Conservation (phyloP, 257 asterid species). For the Nicotiana tabacum region DNA sequence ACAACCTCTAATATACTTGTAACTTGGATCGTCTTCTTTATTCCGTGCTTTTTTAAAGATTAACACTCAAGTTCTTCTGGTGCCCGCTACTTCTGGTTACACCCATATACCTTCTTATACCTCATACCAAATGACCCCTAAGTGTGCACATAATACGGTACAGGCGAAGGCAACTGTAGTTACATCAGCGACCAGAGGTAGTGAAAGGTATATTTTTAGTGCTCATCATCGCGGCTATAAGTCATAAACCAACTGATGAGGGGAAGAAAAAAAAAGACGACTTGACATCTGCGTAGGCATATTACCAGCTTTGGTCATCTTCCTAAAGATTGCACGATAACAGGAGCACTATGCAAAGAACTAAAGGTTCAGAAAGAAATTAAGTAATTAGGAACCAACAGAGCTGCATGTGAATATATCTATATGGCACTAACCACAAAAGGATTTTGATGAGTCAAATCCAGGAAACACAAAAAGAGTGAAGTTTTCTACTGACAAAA, state of each 20-base stretch:
- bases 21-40: not conserved
- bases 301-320: not conserved
- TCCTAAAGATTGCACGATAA: not conserved
- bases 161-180: too few species aligned
- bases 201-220: not conserved
- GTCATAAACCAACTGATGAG: not conserved
- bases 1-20: not conserved
- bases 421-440: not conserved
- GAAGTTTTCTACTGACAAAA: slow-evolving; percentile 28
- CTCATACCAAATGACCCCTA: too few species aligned
- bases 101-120: too few species aligned
- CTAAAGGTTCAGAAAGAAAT: not conserved
- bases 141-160: too few species aligned
- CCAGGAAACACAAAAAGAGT: not conserved
- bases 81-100: not conserved
- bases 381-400: not conserved
- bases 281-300: not conserved
- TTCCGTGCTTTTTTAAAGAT: not conserved
- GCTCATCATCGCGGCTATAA: not conserved
- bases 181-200: too few species aligned
- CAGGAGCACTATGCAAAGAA: not conserved
- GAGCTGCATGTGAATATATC: not conserved
- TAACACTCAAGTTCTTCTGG: not conserved
- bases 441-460: not conserved
- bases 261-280: not conserved